Evolutionary conservation across 257 asterid species (phyloP), one percentile per base, ranked within the genome.

Genomic region (Jacaranda mimosifolia): DNA sequence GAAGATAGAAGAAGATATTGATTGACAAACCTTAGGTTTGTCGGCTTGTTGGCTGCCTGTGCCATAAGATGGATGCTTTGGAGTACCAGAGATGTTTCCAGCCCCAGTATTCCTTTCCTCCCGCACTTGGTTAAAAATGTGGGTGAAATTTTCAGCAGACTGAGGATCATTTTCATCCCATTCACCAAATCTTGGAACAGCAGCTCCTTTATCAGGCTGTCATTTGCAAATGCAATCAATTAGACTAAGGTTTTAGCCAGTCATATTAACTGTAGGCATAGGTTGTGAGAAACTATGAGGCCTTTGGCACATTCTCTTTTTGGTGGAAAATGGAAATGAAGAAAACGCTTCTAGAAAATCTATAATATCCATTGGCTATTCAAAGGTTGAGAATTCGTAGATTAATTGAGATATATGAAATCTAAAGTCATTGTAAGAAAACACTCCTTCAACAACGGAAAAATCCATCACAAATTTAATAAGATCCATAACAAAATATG

Each of bases 101-200:
- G 80, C n/a, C 15, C 74, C 88, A 0, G 67, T 26, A 4, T 87
- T 87, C 85, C 83, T 88, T 75, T 87, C 94, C 78, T 86, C 88
- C 0, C 93, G 86, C 62, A 91, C 89, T 62, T 83, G 70, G 79
- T 92, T 81, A 79, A 95, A 95, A 62, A 90, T 90, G 74, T 82
- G 86, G 13, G 98, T 90, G 85, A 83, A 92, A 76, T 91, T 85
- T 26, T 92, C 99, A 10, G 98, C 96, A 2, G 96, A 80, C 59
- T 86, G 87, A 58, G 98, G 96, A 74, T 91, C 81, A 0, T 71
- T 88, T 58, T 90, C 97, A 32, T 94, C 86, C 99, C 99, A 95
- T 18, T 83, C 96, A 0, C 99, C 99, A 69, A 95, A 95, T 87
- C 74, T 87, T 64, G 99, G 99, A 73, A 95, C 91, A 0, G 97